These are phyloP conservation scores for Arthrobotrys musiformis DNA, from an alignment of 2,329 filamentous ascomycete genomes.

Conservation along the genomic window DNA sequence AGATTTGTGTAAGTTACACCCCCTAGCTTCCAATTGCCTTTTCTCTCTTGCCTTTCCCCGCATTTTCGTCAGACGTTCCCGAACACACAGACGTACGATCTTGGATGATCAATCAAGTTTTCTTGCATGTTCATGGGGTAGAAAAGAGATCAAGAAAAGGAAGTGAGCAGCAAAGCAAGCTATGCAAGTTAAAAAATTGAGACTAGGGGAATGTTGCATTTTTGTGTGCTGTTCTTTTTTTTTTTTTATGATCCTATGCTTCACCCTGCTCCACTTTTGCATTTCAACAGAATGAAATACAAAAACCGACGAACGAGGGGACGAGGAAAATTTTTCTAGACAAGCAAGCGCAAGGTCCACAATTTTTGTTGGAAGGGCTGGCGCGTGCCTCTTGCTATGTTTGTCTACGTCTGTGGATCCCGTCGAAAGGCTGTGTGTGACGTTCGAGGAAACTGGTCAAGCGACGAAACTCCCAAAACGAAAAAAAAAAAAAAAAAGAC, in stretches of 20 bases:
- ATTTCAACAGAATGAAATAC: no score
- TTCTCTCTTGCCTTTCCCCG: slow-evolving; percentile 46
- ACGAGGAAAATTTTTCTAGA: slow-evolving; percentile 18
- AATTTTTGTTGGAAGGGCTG: no score
- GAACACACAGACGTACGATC: slow-evolving; percentile 40
- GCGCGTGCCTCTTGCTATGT: slow-evolving; percentile 18
- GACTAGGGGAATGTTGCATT: slow-evolving; percentile 48
- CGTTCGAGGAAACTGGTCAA: slow-evolving; percentile 16
- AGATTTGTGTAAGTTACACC: slow-evolving; percentile 52
- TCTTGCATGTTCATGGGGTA: slow-evolving; percentile 23
- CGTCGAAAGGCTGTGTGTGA: neutral
- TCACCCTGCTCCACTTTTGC: slow-evolving; percentile 20
- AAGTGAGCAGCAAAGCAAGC: neutral
- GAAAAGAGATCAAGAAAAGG: neutral
- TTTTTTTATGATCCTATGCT: no score
- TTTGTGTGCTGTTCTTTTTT: slow-evolving; percentile 41
- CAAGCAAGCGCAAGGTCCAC: slow-evolving; percentile 12
- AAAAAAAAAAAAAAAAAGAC: neutral
- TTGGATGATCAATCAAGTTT: slow-evolving; percentile 18
- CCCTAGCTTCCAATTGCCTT: slow-evolving; percentile 9
- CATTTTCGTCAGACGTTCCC: slow-evolving; percentile 56
- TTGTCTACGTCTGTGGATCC: neutral
- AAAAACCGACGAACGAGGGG: slow-evolving; percentile 18
- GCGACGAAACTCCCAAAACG: neutral
- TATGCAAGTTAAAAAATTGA: neutral